phyloP scores from a whole-genome alignment of 2,329 filamentous ascomycete species.

The Neoascochyta sp. region DNA sequence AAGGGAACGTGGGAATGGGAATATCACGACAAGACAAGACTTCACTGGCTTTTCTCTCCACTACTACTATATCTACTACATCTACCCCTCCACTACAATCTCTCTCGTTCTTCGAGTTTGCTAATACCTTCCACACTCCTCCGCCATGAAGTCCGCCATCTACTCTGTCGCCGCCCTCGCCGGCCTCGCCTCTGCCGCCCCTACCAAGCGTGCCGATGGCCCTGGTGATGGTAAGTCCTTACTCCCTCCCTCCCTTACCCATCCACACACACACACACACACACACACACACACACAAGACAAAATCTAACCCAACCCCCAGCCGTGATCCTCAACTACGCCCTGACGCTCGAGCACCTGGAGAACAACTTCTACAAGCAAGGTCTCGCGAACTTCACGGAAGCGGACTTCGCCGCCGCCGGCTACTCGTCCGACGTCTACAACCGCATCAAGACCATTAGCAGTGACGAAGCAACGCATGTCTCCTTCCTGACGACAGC shows the following conservation, averaged over 20 bases:
- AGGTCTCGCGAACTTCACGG: conserved; percentile 55
- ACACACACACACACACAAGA: neutral
- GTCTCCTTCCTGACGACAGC: conserved; percentile 53
- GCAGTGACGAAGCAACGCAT: conserved; percentile 56
- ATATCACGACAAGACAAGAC: too few species aligned
- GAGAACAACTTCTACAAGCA: conserved; percentile 62
- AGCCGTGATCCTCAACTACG: conserved; percentile 42
- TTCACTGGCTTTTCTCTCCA: too few species aligned
- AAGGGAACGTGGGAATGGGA: too few species aligned
- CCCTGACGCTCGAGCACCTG: conserved; percentile 45
- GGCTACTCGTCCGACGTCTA: conserved; percentile 50
- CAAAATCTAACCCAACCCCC: neutral
- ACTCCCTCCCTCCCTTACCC: too few species aligned
- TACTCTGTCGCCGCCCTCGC: conserved; percentile 7
- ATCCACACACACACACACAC: neutral
- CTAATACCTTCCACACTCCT: neutral
- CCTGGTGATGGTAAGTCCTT: conserved; percentile 14
- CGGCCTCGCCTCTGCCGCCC: conserved; percentile 10
- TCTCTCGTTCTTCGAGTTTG: conserved; percentile 7
- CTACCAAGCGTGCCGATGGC: conserved; percentile 22
- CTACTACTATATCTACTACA: too few species aligned
- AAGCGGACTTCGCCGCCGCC: conserved; percentile 21
- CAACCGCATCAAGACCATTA: conserved; percentile 55
- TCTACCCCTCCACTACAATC: too few species aligned
- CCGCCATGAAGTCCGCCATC: conserved; percentile 6